A percentile compares a stretch with the other conserved stretches of the same genome.
Evolutionary conservation across 1,284 basidiomycete species (phyloP).

Genomic region (Apiotrichum veenhuisii): DNA sequence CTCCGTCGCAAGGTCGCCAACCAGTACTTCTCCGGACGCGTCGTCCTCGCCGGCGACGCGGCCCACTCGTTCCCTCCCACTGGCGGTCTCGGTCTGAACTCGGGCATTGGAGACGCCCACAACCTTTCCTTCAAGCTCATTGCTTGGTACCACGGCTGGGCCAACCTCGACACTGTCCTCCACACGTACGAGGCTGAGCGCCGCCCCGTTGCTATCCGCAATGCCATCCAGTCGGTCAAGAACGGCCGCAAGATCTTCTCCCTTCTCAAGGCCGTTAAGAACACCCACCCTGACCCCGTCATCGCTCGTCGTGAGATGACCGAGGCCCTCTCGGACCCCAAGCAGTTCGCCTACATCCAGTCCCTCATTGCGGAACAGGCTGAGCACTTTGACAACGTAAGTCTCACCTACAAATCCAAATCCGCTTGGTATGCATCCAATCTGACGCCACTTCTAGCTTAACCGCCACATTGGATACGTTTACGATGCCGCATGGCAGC

Average conservation of each 20-base stretch:
- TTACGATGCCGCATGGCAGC: constrained; percentile 20
- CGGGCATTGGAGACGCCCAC: constrained; percentile 28
- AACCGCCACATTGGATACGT: constrained; percentile 29
- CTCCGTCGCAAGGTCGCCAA: constrained; percentile 27
- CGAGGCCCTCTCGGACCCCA: constrained; percentile 19
- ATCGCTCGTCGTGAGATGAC: constrained; percentile 20
- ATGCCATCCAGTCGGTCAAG: constrained; percentile 22
- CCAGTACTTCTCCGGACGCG: constrained; percentile 20
- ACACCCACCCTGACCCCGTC: constrained; percentile 16
- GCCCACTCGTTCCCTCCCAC: constrained; percentile 30
- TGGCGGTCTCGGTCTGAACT: constrained; percentile 28
- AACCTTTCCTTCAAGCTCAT: constrained; percentile 27
- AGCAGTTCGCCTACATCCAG: constrained; percentile 17
- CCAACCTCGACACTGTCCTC: constrained; percentile 13
- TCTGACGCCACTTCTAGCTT: constrained; percentile 6
- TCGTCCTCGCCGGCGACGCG: constrained; percentile 22
- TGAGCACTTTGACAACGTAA: constrained; percentile 30
- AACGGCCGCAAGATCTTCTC: constrained; percentile 28
- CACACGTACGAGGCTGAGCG: constrained; percentile 24
- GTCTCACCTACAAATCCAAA: neutral
- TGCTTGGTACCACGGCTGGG: constrained; percentile 15
- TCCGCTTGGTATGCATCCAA: too few species aligned
- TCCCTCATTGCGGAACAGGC: constrained; percentile 21
- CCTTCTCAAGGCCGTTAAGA: constrained; percentile 26
- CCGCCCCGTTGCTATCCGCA: constrained; percentile 26